Base-by-base conservation (phyloP, 2,329 filamentous ascomycete genomes). In the Fusarium armeniacum region DNA sequence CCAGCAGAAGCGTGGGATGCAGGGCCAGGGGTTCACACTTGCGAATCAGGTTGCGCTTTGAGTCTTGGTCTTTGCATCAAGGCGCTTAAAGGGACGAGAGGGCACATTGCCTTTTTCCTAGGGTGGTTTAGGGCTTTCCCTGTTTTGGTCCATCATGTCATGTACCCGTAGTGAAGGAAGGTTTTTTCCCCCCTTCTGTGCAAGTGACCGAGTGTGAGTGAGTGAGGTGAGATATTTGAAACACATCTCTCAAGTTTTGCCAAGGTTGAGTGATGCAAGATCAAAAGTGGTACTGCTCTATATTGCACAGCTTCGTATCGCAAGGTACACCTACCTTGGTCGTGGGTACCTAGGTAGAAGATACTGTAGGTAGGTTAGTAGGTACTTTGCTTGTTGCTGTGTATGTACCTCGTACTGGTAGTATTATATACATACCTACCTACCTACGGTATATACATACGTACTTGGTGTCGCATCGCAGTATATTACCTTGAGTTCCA, bases 1-100 rank as follows among this genome's bases (percentile, higher is more conserved):
- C 72, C 71, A 78, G 76, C 78, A 76, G 72, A 75, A 76, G 75
- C 73, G 71, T 74, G 74, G 73, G 74, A 75, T 74, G 69, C 69
- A 74, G 67, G 63, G 35, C 53, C 52, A 59, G 62, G 62, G 61
- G 54, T 43, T 47, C 40, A 22, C 38, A 24, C 54, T 52, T 56
- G 64, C 72, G 71, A 71, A 72, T 75, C 74, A 76, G 55, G 69
- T 62, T 67, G 50, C 55, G 58, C 20, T 22, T 44, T 24, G 58
- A 26, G 28, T 45, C 71, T 75, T 73, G 70, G 67, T 69, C 70
- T 76, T 30, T 65, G 70, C 73, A 76, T 73, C 63, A 57, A 59
- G 74, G 74, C 74, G 74, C 74, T 76, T 76, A 76, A 69, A 71
- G 57, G 62, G 62, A 64, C 52, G 53, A 59, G 62, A 56, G 44